phyloP scores from a whole-genome alignment of 305 asterid species.

The Euphrasia arctica region DNA sequence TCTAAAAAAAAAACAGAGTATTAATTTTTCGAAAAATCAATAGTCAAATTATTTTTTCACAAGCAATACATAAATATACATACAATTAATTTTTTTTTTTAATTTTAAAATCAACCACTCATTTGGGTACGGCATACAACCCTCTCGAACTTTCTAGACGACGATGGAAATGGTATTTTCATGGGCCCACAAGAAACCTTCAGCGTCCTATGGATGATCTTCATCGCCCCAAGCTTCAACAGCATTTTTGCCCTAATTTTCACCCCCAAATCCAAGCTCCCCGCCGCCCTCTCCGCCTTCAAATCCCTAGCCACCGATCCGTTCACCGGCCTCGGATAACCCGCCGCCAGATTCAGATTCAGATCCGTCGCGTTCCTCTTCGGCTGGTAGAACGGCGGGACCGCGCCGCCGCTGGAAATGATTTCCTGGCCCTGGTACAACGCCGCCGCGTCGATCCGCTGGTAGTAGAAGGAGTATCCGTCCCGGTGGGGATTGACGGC shows the following conservation, averaged over 20 bases:
- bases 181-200: background rate
- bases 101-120: background rate
- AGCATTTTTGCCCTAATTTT: background rate
- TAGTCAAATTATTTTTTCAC: too few species aligned
- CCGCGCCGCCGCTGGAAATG: background rate
- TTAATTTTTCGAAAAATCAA: too few species aligned
- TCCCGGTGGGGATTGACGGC: background rate
- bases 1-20: too few species aligned
- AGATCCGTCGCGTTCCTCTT: background rate
- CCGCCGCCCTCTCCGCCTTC: background rate
- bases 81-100: too few species aligned
- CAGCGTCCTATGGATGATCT: background rate
- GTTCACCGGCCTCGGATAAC: background rate
- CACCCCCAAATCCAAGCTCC: background rate
- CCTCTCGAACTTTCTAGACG: background rate
- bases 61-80: too few species aligned
- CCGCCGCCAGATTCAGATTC: background rate
- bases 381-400: conserved; percentile 4
- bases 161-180: background rate
- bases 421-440: background rate
- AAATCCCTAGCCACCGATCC: background rate
- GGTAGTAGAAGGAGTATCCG: background rate
- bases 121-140: background rate
- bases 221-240: background rate
- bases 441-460: background rate